Conservation (phyloP, 768 basidiomycete species). For the Mycena olivaceomarginata region DNA sequence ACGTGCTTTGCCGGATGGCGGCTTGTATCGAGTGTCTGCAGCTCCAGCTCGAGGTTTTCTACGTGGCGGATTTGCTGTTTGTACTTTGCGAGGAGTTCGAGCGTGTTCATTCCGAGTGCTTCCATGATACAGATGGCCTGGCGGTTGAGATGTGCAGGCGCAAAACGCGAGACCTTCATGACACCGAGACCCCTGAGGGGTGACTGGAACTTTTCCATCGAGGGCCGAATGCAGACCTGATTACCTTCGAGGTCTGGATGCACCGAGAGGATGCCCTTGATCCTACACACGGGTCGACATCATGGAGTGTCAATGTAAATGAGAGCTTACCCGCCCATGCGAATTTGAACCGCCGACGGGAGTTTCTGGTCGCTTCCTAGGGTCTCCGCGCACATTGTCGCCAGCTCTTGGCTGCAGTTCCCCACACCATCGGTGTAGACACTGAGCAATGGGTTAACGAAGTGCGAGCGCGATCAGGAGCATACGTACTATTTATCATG, state of each 20-base stretch:
- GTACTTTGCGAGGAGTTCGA: slow-evolving; percentile 13
- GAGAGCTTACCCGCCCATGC: slow-evolving; percentile 44
- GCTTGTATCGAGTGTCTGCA: slow-evolving; percentile 30
- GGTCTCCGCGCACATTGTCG: slow-evolving; percentile 30
- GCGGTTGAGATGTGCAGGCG: slow-evolving; percentile 45
- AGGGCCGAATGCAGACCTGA: slow-evolving; percentile 41
- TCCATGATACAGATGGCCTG: slow-evolving; percentile 43
- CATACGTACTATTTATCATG: slow-evolving; percentile 31
- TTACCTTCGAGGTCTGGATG: slow-evolving; percentile 40
- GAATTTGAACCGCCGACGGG: slow-evolving; percentile 44
- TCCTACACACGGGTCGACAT: neutral
- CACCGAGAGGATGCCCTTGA: slow-evolving; percentile 44
- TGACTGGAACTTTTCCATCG: slow-evolving; percentile 44
- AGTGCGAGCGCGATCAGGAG: neutral
- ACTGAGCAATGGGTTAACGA: neutral
- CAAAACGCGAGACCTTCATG: slow-evolving; percentile 42
- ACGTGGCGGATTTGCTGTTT: slow-evolving; percentile 34
- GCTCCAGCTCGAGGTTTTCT: slow-evolving; percentile 31
- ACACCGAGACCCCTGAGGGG: slow-evolving; percentile 39
- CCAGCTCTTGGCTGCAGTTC: slow-evolving; percentile 42
- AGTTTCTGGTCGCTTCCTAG: slow-evolving; percentile 35
- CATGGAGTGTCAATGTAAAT: no score
- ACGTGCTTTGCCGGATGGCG: slow-evolving; percentile 34
- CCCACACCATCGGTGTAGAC: slow-evolving; percentile 44
- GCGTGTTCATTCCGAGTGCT: slow-evolving; percentile 35